Percentiles rank a stretch among this genome's conserved stretches.
Evolutionary conservation across 371 early-diverging fungal genomes (phyloP).

Genomic region (Gilbertella persicaria): DNA sequence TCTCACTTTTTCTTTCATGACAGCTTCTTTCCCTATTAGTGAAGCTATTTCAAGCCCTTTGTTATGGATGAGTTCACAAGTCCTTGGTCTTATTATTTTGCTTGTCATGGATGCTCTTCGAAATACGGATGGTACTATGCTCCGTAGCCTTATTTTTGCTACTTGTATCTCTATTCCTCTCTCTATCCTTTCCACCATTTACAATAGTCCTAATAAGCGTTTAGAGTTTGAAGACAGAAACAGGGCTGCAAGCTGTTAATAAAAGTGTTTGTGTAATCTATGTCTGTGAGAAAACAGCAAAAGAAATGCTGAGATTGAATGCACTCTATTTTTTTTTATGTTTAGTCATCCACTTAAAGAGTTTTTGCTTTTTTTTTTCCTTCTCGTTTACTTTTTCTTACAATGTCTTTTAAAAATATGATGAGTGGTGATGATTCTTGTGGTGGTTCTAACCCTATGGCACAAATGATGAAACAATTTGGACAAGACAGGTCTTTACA

Average conservation of each 20-base stretch:
- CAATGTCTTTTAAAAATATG: constrained; percentile 34
- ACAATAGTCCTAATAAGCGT: constrained; percentile 44
- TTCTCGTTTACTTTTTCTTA: not conserved
- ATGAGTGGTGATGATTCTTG: constrained; percentile 56
- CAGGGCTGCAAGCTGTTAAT: constrained; percentile 14
- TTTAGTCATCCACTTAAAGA: not conserved
- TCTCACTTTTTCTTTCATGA: not conserved
- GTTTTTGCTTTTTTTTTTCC: not conserved
- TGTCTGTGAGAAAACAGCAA: constrained; percentile 1
- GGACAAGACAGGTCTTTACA: constrained; percentile 54
- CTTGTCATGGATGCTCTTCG: constrained; percentile 41
- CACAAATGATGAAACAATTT: constrained; percentile 62
- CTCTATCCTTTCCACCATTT: constrained; percentile 24
- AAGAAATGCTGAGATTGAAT: no score
- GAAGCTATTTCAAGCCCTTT: constrained; percentile 47
- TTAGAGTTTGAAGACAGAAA: constrained; percentile 34
- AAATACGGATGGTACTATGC: constrained; percentile 32
- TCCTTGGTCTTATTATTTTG: constrained; percentile 38
- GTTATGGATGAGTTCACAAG: constrained; percentile 44
- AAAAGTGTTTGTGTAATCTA: constrained; percentile 5
- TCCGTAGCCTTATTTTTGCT: constrained; percentile 34
- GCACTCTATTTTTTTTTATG: not conserved
- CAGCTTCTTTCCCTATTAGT: constrained; percentile 45
- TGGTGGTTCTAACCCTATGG: constrained; percentile 58
- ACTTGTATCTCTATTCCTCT: constrained; percentile 36